Percentiles rank a stretch among this genome's conserved stretches.
Conservation (phyloP, 2,329 filamentous ascomycete species). For the Beauveria rudraprayagi region DNA sequence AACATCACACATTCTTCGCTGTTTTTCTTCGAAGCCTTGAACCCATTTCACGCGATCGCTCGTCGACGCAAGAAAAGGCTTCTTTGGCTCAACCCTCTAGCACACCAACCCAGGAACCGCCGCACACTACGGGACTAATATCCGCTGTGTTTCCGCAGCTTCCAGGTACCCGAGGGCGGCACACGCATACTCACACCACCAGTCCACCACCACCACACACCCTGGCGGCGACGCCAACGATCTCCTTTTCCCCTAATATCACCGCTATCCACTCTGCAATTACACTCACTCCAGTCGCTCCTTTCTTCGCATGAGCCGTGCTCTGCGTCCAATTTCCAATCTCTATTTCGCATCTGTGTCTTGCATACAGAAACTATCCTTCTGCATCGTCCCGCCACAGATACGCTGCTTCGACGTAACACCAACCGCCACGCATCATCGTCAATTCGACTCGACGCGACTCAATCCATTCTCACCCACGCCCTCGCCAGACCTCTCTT, state of each 20-base stretch:
- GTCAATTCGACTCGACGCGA: slow-evolving; percentile 2
- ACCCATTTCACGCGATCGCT: neutral
- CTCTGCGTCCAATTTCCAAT: slow-evolving; percentile 19
- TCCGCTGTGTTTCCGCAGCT: slow-evolving; percentile 1
- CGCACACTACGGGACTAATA: slow-evolving; percentile 1
- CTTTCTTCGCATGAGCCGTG: slow-evolving; percentile 20
- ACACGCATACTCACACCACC: slow-evolving; percentile 5
- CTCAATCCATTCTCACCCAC: neutral
- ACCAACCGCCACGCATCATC: neutral
- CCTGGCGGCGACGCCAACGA: slow-evolving; percentile 11
- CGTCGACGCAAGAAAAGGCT: neutral
- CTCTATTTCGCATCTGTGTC: slow-evolving; percentile 16
- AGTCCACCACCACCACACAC: neutral
- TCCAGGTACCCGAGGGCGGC: slow-evolving; percentile 5
- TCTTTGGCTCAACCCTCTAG: neutral
- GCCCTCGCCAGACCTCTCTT: neutral
- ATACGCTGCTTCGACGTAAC: slow-evolving; percentile 3
- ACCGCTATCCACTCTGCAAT: slow-evolving; percentile 29
- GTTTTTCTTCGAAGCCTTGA: neutral
- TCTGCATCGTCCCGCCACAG: slow-evolving; percentile 5
- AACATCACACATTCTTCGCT: slow-evolving; percentile 3
- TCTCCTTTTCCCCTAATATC: slow-evolving; percentile 32
- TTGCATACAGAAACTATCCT: slow-evolving; percentile 1
- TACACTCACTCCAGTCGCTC: slow-evolving; percentile 34
- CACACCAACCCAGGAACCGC: neutral